Conservation (phyloP, 768 basidiomycete genomes). For the Macrolepiota dolichaula region DNA sequence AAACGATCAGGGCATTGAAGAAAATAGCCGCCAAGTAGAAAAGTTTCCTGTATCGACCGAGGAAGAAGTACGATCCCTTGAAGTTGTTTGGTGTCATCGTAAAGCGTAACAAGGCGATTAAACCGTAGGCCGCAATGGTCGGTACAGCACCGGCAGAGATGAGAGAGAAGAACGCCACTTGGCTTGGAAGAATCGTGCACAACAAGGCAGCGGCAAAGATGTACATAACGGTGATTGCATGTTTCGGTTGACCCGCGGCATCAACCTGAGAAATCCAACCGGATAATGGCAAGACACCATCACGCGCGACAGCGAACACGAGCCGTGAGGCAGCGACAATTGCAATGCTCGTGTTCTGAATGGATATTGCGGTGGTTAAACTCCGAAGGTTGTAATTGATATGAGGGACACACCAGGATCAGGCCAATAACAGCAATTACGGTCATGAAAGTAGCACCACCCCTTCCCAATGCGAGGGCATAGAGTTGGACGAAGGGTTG, state of each 20-base stretch:
- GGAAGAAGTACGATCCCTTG: conserved; percentile 65
- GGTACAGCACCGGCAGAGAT: conserved; percentile 85
- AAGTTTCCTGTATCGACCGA: conserved; percentile 61
- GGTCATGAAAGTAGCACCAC: conserved; percentile 85
- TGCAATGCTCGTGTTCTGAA: conserved; percentile 80
- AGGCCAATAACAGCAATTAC: conserved; percentile 80
- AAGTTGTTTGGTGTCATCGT: conserved; percentile 78
- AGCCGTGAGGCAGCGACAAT: conserved; percentile 88
- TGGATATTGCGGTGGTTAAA: neutral
- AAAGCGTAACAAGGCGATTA: conserved; percentile 74
- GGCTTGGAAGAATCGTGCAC: conserved; percentile 87
- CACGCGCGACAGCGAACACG: conserved; percentile 91
- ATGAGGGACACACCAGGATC: conserved; percentile 56
- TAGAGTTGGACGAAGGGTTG: conserved; percentile 93
- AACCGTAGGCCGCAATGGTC: conserved; percentile 83
- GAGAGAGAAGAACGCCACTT: conserved; percentile 90
- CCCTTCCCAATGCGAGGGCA: conserved; percentile 76
- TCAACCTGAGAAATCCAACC: conserved; percentile 81
- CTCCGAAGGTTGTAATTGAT: neutral
- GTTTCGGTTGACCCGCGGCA: conserved; percentile 65
- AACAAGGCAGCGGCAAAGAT: conserved; percentile 70
- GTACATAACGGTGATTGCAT: conserved; percentile 87
- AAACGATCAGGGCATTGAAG: conserved; percentile 75
- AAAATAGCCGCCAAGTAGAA: conserved; percentile 66
- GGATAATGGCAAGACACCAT: conserved; percentile 84